These are phyloP conservation scores for Ustilago lituana DNA, from an alignment of 1,284 basidiomycete genomes.

Conservation along the genomic window DNA sequence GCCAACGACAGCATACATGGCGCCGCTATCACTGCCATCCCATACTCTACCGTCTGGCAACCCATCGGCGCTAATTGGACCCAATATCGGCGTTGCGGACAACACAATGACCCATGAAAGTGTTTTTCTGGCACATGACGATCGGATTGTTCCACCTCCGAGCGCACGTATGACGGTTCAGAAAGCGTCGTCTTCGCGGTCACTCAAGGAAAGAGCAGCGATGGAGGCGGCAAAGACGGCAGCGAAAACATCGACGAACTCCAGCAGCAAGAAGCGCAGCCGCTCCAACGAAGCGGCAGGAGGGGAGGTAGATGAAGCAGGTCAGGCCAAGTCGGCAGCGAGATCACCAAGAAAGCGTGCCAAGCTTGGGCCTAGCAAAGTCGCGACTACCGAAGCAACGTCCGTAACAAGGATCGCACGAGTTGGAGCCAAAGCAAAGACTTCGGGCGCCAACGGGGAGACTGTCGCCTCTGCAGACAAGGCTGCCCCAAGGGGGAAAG, in stretches of 20 bases:
- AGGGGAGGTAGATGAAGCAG: background rate
- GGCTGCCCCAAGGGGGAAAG: slow-evolving; percentile 1
- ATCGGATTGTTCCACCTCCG: slow-evolving; percentile 26
- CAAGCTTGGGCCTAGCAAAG: slow-evolving; percentile 4
- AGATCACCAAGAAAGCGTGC: slow-evolving; percentile 19
- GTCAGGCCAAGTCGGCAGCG: background rate
- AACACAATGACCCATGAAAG: slow-evolving; percentile 8
- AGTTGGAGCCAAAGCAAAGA: background rate
- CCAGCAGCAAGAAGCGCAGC: slow-evolving; percentile 21
- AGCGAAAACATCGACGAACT: background rate
- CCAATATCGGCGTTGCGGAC: background rate
- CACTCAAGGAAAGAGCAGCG: slow-evolving; percentile 16
- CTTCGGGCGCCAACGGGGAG: background rate
- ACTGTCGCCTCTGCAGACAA: background rate
- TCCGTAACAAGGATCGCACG: slow-evolving; percentile 5
- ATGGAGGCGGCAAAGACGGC: background rate
- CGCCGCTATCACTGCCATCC: slow-evolving; percentile 17
- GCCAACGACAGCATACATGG: slow-evolving; percentile 24
- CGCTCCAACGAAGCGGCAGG: slow-evolving; percentile 2
- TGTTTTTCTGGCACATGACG: slow-evolving; percentile 13
- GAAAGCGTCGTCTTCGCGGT: slow-evolving; percentile 16
- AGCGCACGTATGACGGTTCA: slow-evolving; percentile 1
- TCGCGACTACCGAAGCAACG: background rate
- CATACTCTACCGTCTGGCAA: background rate
- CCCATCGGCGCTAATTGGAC: background rate